Evolutionary conservation across 2,329 filamentous ascomycete genomes (phyloP).

Genomic region (Aspergillus sp.): DNA sequence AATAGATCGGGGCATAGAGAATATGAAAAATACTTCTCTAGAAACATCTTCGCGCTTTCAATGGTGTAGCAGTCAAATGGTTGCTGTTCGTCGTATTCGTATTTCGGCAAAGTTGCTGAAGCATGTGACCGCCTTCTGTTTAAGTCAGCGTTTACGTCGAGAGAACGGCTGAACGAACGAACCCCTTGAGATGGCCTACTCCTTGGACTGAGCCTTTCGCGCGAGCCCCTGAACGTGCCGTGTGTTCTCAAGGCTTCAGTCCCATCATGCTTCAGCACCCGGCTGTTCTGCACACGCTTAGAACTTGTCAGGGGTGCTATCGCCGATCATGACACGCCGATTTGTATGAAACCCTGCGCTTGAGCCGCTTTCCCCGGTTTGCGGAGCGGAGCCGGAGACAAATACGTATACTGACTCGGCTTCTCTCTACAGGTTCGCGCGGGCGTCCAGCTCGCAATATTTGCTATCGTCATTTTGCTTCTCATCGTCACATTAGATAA

Average conservation of each 20-base stretch:
- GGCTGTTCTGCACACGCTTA: slow-evolving; percentile 26
- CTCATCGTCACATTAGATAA: slow-evolving; percentile 81
- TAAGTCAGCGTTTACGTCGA: not conserved
- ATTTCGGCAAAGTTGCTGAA: slow-evolving; percentile 8
- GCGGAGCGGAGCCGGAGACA: not conserved
- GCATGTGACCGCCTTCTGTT: slow-evolving; percentile 30
- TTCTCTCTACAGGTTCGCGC: slow-evolving; percentile 54
- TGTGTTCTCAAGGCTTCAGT: slow-evolving; percentile 8
- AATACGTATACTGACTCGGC: slow-evolving; percentile 1
- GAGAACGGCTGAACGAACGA: slow-evolving; percentile 9
- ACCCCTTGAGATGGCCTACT: slow-evolving; percentile 33
- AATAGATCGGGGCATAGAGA: not conserved
- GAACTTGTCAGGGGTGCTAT: slow-evolving; percentile 30
- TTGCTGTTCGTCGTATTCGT: not conserved
- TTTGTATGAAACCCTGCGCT: slow-evolving; percentile 32
- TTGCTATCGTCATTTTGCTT: slow-evolving; percentile 66
- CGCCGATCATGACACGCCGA: slow-evolving; percentile 43
- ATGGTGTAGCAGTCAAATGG: not conserved
- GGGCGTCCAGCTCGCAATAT: slow-evolving; percentile 69
- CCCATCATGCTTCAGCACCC: slow-evolving; percentile 34
- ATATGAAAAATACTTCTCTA: not conserved
- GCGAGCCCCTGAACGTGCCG: slow-evolving; percentile 17
- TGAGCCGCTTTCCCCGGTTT: not conserved
- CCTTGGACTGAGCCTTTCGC: slow-evolving; percentile 27
- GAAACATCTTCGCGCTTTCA: not conserved